Percentiles rank a stretch among this genome's conserved stretches.
Conservation (phyloP, 257 asterid species). For the Oldenlandia corymbosa region DNA sequence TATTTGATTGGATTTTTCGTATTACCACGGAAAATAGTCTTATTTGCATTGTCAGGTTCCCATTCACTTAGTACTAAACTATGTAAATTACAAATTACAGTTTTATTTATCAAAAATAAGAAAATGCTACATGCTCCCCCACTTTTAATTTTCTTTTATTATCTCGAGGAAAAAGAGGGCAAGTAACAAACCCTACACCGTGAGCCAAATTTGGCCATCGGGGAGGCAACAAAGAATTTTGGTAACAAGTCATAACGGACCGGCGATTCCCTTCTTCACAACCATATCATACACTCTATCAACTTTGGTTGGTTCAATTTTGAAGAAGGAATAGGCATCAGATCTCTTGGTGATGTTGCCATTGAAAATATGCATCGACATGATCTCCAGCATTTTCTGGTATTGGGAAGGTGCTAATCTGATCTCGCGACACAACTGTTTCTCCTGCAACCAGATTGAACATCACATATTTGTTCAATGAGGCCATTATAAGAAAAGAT, state of each 20-base stretch:
- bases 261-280: slow-evolving; percentile 54
- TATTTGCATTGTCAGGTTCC: too few species aligned
- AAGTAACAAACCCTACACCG: too few species aligned
- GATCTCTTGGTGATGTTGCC: slow-evolving; percentile 70
- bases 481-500: neutral
- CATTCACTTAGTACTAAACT: too few species aligned
- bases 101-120: neutral
- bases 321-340: slow-evolving; percentile 63
- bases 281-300: slow-evolving; percentile 75
- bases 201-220: neutral
- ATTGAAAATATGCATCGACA: slow-evolving; percentile 44
- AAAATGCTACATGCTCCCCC: neutral
- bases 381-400: slow-evolving; percentile 58
- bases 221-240: neutral
- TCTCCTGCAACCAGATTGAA: slow-evolving; percentile 50
- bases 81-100: neutral
- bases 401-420: slow-evolving; percentile 57
- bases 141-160: too few species aligned
- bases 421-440: slow-evolving; percentile 65
- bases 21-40: too few species aligned
- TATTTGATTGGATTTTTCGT: too few species aligned
- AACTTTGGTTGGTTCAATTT: slow-evolving; percentile 56
- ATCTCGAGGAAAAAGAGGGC: too few species aligned
- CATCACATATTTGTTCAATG: neutral
- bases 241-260: slow-evolving; percentile 19